Base-by-base conservation (phyloP, 2,329 filamentous ascomycete species). In the Parastagonospora nodorum region DNA sequence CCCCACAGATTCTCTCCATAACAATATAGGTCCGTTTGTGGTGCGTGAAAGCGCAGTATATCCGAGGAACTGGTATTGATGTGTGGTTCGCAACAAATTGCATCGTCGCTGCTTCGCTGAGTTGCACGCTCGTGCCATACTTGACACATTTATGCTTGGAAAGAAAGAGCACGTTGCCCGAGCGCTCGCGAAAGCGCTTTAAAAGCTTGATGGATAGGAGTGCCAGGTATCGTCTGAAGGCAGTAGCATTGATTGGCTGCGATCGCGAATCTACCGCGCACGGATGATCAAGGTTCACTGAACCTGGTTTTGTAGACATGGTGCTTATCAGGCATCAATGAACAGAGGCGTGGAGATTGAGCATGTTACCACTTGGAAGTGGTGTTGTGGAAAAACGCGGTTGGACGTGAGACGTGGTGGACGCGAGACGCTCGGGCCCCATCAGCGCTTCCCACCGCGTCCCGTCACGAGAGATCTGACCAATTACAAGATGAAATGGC, bases 1-100 rank as follows among this genome's bases (percentile, higher is more conserved):
- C 45, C 19, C 75, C 74, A 3, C 63, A 42, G 27, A 77, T 70
- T 36, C 67, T 47, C 29, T 72, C 61, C 78, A 82, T 82, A 0
- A 81, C 67, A 37, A 82, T 80, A 55, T 79, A 79, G 0, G 75
- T 68, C 4, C 56, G 54, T 14, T 71, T 71, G 8, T 72, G 69
- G 45, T 73, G 65, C 1, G 67, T 45, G 43, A 82, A 82, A 31
- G 77, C 68, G 53, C 70, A 78, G 53, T 78, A 67, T 1, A 81
- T 67, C 8, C 72, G 70, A 2, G 80, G 79, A 0, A 80, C 74
- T 4, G 78, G 78, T 16, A 82, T 70, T 2, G 66, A 67, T 4
- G 77, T 81, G 42, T 77, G 66, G 11, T 65, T 40, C 5, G 71
- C 66, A 40, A 81, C 53, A 42, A 74, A 78, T 19, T 67, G 55